Evolutionary conservation across 164 flowering plant genomes (phyloP).

Genomic region (Kalanchoe fedtschenkoi): DNA sequence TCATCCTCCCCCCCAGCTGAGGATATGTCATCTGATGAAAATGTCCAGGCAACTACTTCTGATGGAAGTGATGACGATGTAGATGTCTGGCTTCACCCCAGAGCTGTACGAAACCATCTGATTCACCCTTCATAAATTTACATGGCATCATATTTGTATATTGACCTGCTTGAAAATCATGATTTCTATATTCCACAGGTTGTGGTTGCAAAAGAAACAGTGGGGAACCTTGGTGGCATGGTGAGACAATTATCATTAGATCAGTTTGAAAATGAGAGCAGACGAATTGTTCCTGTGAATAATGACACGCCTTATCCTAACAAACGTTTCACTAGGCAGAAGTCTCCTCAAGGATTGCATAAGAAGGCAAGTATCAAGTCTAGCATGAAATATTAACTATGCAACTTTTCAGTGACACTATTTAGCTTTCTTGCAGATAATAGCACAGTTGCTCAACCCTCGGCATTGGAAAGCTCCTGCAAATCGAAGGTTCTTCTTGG

Average conservation of each 20-base stretch:
- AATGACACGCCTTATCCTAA: slow-evolving; percentile 48
- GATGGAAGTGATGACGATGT: slow-evolving; percentile 70
- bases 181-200: slow-evolving; percentile 38
- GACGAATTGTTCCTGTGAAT: slow-evolving; percentile 69
- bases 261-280: slow-evolving; percentile 97
- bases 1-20: slow-evolving; percentile 42
- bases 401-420: not conserved
- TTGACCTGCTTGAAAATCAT: not conserved
- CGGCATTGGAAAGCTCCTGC: slow-evolving; percentile 92
- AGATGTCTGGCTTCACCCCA: slow-evolving; percentile 92
- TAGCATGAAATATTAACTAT: not conserved
- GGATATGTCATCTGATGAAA: slow-evolving; percentile 52
- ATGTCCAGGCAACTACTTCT: slow-evolving; percentile 41
- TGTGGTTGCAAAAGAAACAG: slow-evolving; percentile 92
- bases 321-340: slow-evolving; percentile 71
- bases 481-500: slow-evolving; percentile 79
- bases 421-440: slow-evolving; percentile 41
- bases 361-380: slow-evolving; percentile 53
- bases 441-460: slow-evolving; percentile 76
- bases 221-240: slow-evolving; percentile 93
- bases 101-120: slow-evolving; percentile 66
- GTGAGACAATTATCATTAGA: slow-evolving; percentile 92
- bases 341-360: slow-evolving; percentile 82
- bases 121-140: not conserved
- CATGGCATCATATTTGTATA: not conserved